Conservation (phyloP, 805 yeast genomes). For the Candida stauntonica region DNA sequence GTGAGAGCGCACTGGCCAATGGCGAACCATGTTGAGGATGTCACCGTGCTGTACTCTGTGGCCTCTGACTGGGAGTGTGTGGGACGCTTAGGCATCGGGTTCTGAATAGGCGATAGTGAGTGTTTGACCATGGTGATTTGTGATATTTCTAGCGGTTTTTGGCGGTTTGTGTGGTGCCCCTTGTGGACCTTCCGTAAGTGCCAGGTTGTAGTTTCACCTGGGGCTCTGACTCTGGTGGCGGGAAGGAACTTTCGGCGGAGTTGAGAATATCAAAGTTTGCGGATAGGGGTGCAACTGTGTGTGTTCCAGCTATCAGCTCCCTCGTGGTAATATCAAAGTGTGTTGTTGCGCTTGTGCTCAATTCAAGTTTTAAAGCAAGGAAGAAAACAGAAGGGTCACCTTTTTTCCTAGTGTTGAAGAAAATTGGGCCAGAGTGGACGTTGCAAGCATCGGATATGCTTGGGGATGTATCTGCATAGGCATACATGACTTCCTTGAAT, state of each 20-base stretch:
- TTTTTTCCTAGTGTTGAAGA: slow-evolving; percentile 6
- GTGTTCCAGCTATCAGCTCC: too few species aligned
- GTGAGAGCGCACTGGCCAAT: slow-evolving; percentile 24
- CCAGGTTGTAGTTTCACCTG: slow-evolving; percentile 8
- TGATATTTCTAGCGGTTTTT: neutral
- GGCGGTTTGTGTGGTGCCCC: neutral
- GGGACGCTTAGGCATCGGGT: slow-evolving; percentile 19
- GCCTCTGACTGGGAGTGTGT: slow-evolving; percentile 8
- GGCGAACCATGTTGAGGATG: slow-evolving; percentile 22
- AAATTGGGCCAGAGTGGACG: slow-evolving; percentile 7
- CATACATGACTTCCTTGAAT: slow-evolving; percentile 3
- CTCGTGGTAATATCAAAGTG: too few species aligned
- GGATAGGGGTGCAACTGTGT: neutral
- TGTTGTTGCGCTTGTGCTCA: neutral
- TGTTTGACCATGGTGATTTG: slow-evolving; percentile 18
- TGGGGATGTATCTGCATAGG: slow-evolving; percentile 8
- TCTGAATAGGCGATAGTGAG: slow-evolving; percentile 12
- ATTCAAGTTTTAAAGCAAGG: neutral
- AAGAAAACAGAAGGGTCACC: neutral
- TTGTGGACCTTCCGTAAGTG: neutral
- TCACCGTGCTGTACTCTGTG: slow-evolving; percentile 11
- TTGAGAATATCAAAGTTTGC: neutral
- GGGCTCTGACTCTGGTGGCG: slow-evolving; percentile 1
- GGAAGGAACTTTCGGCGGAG: neutral
- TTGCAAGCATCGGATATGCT: slow-evolving; percentile 10